Conservation (phyloP, 768 basidiomycete species). For the Krasilnikovozyma curviuscula region DNA sequence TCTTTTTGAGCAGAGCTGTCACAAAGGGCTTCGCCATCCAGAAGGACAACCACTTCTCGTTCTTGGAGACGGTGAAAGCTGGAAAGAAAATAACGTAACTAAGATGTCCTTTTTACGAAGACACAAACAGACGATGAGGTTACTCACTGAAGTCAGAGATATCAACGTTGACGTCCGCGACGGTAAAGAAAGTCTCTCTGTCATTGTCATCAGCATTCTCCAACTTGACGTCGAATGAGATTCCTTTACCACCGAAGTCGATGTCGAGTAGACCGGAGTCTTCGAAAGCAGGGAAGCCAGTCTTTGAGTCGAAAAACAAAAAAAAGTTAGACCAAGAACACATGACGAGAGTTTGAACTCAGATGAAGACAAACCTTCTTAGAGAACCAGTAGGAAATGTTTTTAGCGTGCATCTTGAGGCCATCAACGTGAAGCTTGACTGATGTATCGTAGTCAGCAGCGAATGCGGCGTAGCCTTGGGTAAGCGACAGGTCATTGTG, state of each 20-base stretch:
- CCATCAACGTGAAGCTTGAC: slow-evolving; percentile 27
- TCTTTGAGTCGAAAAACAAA: slow-evolving; percentile 23
- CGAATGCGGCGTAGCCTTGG: slow-evolving; percentile 28
- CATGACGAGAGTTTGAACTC: too few relatives aligned
- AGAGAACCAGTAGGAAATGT: slow-evolving; percentile 28
- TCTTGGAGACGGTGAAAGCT: slow-evolving; percentile 25
- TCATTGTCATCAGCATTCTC: slow-evolving; percentile 28
- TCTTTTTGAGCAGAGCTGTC: slow-evolving; percentile 2
- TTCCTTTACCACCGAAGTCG: slow-evolving; percentile 27
- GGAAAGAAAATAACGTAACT: slow-evolving; percentile 17
- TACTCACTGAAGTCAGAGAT: too few relatives aligned
- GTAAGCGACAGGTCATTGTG: slow-evolving; percentile 28
- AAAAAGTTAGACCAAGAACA: neutral
- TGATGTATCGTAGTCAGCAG: slow-evolving; percentile 25
- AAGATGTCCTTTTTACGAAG: neutral
- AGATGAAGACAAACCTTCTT: too few relatives aligned
- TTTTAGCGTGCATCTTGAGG: slow-evolving; percentile 26
- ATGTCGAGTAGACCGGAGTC: slow-evolving; percentile 28
- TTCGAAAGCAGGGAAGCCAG: slow-evolving; percentile 19
- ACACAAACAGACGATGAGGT: neutral
- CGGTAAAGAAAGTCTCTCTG: slow-evolving; percentile 29
- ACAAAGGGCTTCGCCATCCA: slow-evolving; percentile 2
- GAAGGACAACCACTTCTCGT: slow-evolving; percentile 14
- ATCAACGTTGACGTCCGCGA: slow-evolving; percentile 26
- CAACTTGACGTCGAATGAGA: slow-evolving; percentile 27